A percentile compares a stretch with the other conserved stretches of the same genome.
These are phyloP conservation scores for Colletotrichum sp. DNA, from an alignment of 2,329 filamentous ascomycete genomes.

Conservation along the genomic window DNA sequence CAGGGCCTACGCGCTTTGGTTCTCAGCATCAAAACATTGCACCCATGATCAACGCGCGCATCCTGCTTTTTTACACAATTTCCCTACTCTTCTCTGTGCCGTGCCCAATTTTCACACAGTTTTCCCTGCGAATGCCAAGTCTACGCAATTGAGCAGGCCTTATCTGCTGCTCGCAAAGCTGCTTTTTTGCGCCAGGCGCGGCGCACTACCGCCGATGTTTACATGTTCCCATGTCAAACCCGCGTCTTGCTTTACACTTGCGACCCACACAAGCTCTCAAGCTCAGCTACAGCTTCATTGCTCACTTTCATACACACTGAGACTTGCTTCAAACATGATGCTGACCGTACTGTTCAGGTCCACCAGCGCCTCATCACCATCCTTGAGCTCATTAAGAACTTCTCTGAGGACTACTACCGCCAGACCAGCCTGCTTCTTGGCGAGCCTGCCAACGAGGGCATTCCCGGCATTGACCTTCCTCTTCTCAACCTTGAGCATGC, in stretches of 20 bases:
- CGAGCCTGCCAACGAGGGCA: conserved; percentile 57
- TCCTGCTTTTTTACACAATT: background rate
- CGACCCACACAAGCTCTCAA: conserved; percentile 5
- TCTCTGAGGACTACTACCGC: conserved; percentile 84
- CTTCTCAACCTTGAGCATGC: conserved; percentile 59
- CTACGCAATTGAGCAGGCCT: background rate
- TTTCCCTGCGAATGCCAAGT: background rate
- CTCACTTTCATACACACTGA: background rate
- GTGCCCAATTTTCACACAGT: background rate
- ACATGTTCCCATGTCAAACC: conserved; percentile 1
- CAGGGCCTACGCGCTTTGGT: conserved; percentile 8
- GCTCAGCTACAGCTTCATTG: background rate
- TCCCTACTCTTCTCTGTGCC: background rate
- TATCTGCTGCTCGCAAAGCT: background rate
- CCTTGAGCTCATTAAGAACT: conserved; percentile 77
- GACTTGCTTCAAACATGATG: background rate
- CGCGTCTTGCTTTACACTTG: conserved; percentile 25
- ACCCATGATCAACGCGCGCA: background rate
- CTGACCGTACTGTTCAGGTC: conserved; percentile 62
- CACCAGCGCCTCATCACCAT: conserved; percentile 80
- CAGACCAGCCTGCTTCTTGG: conserved; percentile 86
- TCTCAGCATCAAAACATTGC: background rate
- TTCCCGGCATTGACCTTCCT: conserved; percentile 40
- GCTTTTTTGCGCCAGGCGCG: background rate
- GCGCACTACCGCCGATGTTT: background rate